Evolutionary conservation across 2,329 filamentous ascomycete genomes (phyloP).

Genomic region (Alternaria gaisen): DNA sequence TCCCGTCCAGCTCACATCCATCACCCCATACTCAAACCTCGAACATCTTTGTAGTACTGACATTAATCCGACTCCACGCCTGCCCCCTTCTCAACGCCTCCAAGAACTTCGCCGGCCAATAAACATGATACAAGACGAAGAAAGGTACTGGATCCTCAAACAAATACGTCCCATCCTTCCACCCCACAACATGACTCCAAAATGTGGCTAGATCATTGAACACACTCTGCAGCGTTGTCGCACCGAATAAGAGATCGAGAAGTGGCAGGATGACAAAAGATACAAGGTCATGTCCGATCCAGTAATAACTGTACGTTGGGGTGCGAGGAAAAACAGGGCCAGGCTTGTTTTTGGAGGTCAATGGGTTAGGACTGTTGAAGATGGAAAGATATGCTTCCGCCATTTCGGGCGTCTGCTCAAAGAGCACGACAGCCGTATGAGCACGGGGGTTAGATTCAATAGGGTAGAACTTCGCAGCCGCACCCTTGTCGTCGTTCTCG

Average conservation of each 20-base stretch:
- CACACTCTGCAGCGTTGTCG: slow-evolving; percentile 28
- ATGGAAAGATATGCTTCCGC: slow-evolving; percentile 41
- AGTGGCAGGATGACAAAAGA: slow-evolving; percentile 56
- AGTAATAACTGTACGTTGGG: slow-evolving; percentile 60
- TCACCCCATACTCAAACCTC: slow-evolving; percentile 16
- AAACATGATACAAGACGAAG: slow-evolving; percentile 63
- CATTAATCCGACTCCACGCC: slow-evolving; percentile 72
- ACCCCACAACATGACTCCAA: slow-evolving; percentile 54
- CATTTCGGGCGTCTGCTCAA: slow-evolving; percentile 52
- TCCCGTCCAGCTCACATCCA: background rate
- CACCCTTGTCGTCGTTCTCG: slow-evolving; percentile 51
- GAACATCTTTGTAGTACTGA: slow-evolving; percentile 71
- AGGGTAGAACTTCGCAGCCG: slow-evolving; percentile 62
- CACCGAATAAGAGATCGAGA: slow-evolving; percentile 31
- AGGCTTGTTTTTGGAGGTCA: slow-evolving; percentile 9
- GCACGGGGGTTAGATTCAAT: slow-evolving; percentile 77
- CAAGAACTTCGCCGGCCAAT: slow-evolving; percentile 63
- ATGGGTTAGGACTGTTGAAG: slow-evolving; percentile 28
- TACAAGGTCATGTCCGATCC: slow-evolving; percentile 73
- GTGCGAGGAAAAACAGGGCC: slow-evolving; percentile 31
- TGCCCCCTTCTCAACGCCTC: slow-evolving; percentile 55
- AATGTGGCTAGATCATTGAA: slow-evolving; percentile 45
- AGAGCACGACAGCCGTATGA: slow-evolving; percentile 72
- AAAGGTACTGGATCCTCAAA: slow-evolving; percentile 61
- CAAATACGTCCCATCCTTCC: slow-evolving; percentile 61